Conservation (phyloP, 2,329 filamentous ascomycete genomes). For the Venturia nashicola region DNA sequence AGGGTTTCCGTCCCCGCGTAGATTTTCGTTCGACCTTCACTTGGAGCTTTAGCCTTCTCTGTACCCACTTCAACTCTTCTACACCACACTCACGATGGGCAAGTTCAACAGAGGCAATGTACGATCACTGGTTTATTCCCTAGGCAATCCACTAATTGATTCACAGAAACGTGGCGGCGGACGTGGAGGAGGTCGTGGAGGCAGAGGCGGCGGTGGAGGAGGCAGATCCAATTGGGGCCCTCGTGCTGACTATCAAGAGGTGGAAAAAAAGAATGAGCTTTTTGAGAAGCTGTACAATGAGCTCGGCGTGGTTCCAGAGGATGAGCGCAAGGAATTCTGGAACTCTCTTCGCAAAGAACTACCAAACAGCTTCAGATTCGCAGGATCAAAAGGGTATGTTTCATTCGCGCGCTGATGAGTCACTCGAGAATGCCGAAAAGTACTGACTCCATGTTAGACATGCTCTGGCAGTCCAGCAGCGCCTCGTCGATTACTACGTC, state of each 20-base stretch:
- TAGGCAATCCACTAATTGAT: background rate
- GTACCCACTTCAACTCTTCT: background rate
- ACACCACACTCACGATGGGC: background rate
- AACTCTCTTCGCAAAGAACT: slow-evolving; percentile 68
- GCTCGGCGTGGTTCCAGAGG: slow-evolving; percentile 61
- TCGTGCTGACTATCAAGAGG: slow-evolving; percentile 40
- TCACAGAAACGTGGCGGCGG: background rate
- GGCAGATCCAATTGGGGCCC: background rate
- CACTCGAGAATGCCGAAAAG: background rate
- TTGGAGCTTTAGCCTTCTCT: background rate
- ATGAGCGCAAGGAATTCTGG: slow-evolving; percentile 77
- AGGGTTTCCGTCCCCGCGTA: background rate
- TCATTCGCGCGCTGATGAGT: background rate
- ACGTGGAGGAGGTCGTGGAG: slow-evolving; percentile 3
- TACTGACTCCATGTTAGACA: slow-evolving; percentile 42
- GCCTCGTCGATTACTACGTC: slow-evolving; percentile 78
- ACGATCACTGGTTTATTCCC: background rate
- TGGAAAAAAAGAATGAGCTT: slow-evolving; percentile 69
- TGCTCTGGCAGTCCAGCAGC: slow-evolving; percentile 81
- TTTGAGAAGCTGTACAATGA: slow-evolving; percentile 80
- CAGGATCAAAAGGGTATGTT: slow-evolving; percentile 74
- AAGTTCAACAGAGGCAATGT: slow-evolving; percentile 7
- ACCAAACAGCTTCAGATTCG: slow-evolving; percentile 96
- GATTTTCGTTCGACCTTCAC: background rate
- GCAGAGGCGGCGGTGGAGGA: slow-evolving; percentile 1